Conservation (phyloP, 768 basidiomycete genomes). For the Russula abietina region DNA sequence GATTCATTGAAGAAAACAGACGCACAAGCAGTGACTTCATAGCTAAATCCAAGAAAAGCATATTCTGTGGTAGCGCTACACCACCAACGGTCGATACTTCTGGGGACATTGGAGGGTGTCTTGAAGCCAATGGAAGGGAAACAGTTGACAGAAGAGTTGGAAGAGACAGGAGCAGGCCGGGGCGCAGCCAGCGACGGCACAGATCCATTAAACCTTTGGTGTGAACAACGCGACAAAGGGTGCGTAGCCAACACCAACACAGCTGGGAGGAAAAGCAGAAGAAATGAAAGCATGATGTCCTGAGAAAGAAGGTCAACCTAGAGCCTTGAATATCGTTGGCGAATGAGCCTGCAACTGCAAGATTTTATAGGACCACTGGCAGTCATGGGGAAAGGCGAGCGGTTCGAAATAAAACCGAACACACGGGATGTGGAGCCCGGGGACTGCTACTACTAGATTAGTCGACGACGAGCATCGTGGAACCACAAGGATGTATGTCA, state of each 20-base stretch:
- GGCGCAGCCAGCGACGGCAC: background rate
- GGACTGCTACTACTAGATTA: background rate
- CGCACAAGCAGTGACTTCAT: slow-evolving; percentile 62
- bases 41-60: slow-evolving; percentile 72
- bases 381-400: background rate
- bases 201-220: background rate
- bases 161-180: background rate
- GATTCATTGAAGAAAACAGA: background rate
- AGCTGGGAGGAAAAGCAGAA: background rate
- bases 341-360: background rate
- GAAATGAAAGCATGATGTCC: slow-evolving; percentile 1
- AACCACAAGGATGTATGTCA: no score
- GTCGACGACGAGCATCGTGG: background rate
- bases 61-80: slow-evolving; percentile 59
- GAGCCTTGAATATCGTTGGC: background rate
- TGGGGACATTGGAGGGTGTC: slow-evolving; percentile 49
- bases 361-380: slow-evolving; percentile 6
- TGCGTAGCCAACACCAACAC: background rate
- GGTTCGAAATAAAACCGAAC: background rate
- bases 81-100: slow-evolving; percentile 38
- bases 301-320: background rate
- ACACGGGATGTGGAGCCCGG: background rate
- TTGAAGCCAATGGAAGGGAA: slow-evolving; percentile 42
- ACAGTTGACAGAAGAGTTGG: slow-evolving; percentile 25
- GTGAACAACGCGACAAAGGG: background rate